A percentile compares a stretch with the other conserved stretches of the same genome.
Evolutionary conservation across 768 basidiomycete genomes (phyloP).

Genomic region (Phylloporus sp.): DNA sequence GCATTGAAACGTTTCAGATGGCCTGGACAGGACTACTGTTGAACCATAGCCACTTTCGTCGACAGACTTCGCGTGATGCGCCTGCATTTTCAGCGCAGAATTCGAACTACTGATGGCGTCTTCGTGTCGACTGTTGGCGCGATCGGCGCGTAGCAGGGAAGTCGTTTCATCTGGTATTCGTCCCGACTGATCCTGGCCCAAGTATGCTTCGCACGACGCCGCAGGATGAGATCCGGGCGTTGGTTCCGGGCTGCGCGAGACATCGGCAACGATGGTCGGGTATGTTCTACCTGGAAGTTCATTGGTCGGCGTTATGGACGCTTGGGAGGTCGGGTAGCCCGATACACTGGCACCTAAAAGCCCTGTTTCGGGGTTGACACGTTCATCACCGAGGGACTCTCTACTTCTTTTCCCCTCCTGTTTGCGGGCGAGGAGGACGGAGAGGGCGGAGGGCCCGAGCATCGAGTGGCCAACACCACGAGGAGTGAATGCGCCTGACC

Average conservation of each 20-base stretch:
- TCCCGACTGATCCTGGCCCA: background rate
- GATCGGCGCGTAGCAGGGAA: slow-evolving; percentile 14
- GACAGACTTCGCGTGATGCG: slow-evolving; percentile 5
- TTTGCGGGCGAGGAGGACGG: slow-evolving; percentile 33
- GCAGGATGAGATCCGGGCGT: background rate
- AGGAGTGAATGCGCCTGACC: slow-evolving; percentile 18
- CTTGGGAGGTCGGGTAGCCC: slow-evolving; percentile 10
- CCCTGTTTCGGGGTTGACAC: background rate
- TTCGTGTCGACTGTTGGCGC: slow-evolving; percentile 1
- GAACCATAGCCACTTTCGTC: slow-evolving; percentile 9
- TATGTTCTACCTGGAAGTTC: slow-evolving; percentile 1
- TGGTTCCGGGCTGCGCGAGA: background rate
- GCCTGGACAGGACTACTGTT: slow-evolving; percentile 1
- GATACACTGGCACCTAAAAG: background rate
- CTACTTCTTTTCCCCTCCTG: slow-evolving; percentile 3
- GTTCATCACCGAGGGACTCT: background rate
- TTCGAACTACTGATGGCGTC: background rate
- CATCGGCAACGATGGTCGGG: slow-evolving; percentile 1
- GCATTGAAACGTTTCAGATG: slow-evolving; percentile 5
- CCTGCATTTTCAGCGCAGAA: slow-evolving; percentile 3
- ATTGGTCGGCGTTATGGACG: slow-evolving; percentile 21
- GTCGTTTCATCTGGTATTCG: slow-evolving; percentile 17
- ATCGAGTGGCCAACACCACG: slow-evolving; percentile 21
- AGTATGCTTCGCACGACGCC: background rate
- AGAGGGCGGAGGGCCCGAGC: slow-evolving; percentile 32